phyloP scores from a whole-genome alignment of 768 basidiomycete species.

The Trichaptum fuscoviolaceum region DNA sequence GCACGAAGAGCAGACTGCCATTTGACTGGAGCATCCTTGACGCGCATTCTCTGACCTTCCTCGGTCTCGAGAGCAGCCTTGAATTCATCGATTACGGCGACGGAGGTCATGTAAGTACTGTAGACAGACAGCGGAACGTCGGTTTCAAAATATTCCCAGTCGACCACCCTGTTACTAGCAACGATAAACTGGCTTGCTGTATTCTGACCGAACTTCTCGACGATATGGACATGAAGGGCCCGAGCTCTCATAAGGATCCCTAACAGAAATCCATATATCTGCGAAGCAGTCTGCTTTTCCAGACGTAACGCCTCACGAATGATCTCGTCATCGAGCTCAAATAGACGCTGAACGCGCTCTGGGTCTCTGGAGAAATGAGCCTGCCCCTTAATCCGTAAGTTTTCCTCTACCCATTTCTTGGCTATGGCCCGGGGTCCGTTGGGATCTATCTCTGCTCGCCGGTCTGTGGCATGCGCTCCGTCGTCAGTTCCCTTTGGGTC shows the following conservation, averaged over 20 bases:
- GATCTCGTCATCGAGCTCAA: conserved; percentile 45
- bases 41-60: conserved; percentile 40
- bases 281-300: conserved; percentile 65
- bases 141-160: not conserved
- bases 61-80: conserved; percentile 43
- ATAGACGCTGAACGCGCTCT: conserved; percentile 45
- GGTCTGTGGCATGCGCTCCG: not conserved
- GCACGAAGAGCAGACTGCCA: conserved; percentile 52
- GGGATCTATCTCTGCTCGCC: not conserved
- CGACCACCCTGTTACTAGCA: not conserved
- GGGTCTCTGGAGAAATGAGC: conserved; percentile 39
- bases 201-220: conserved; percentile 40
- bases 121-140: conserved; percentile 46
- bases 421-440: not conserved
- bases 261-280: conserved; percentile 68
- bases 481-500: not conserved
- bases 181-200: conserved; percentile 11
- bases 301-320: conserved; percentile 60
- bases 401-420: conserved; percentile 25
- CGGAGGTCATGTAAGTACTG: conserved; percentile 55
- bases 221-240: conserved; percentile 53
- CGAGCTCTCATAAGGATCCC: conserved; percentile 63
- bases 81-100: conserved; percentile 55
- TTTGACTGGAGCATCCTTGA: conserved; percentile 48
- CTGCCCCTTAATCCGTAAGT: conserved; percentile 23